Percentiles rank a stretch among this genome's conserved stretches.
Evolutionary conservation across 768 basidiomycete genomes (phyloP).

Genomic region (Macrolepiota albuminosa): DNA sequence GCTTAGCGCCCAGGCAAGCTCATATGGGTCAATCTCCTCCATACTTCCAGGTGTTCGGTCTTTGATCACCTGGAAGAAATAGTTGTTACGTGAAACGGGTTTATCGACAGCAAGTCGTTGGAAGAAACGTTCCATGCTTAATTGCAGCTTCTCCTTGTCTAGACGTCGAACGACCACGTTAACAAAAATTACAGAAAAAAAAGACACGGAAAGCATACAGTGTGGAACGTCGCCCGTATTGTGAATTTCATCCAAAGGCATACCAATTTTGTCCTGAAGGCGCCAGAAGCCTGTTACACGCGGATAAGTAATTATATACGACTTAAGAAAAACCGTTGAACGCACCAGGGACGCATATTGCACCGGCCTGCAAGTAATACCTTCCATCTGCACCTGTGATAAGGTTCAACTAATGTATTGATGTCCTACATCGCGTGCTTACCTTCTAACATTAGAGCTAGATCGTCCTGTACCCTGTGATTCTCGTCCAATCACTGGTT

Average conservation of each 20-base stretch:
- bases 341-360: constrained; percentile 59
- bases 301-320: neutral
- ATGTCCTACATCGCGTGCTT: constrained; percentile 4
- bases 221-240: constrained; percentile 64
- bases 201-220: constrained; percentile 38
- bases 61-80: constrained; percentile 33
- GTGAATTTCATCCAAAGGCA: constrained; percentile 71
- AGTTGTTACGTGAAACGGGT: constrained; percentile 71
- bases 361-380: constrained; percentile 74
- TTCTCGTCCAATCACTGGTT: neutral
- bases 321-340: neutral
- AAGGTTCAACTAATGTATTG: neutral
- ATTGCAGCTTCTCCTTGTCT: constrained; percentile 61
- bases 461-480: constrained; percentile 49
- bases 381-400: constrained; percentile 54
- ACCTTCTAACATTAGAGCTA: constrained; percentile 62
- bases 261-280: constrained; percentile 70
- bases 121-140: constrained; percentile 68
- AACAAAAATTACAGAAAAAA: neutral
- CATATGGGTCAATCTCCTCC: constrained; percentile 48
- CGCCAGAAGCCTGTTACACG: constrained; percentile 64
- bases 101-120: constrained; percentile 59
- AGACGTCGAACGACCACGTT: neutral
- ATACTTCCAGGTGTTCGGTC: constrained; percentile 9
- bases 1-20: constrained; percentile 52